Evolutionary conservation across 495 filamentous ascomycete genomes (phyloP).

Genomic region (Evansstolkia leycettana): DNA sequence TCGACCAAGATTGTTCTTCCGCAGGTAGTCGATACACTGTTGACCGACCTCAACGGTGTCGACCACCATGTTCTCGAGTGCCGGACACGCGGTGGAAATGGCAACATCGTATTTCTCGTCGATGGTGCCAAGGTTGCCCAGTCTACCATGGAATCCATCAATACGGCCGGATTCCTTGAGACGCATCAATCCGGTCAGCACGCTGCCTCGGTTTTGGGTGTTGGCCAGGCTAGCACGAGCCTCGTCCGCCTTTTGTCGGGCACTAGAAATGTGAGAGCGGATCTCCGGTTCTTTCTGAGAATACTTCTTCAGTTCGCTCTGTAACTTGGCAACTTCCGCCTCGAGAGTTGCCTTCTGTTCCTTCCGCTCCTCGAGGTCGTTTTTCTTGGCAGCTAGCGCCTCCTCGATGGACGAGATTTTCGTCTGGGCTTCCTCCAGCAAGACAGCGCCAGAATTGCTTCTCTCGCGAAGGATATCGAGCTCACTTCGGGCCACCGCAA

Average conservation of each 20-base stretch:
- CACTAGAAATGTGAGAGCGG: constrained; percentile 68
- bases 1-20: constrained; percentile 95
- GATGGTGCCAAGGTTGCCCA: constrained; percentile 92
- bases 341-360: constrained; percentile 58
- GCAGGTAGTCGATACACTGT: constrained; percentile 92
- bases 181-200: constrained; percentile 81
- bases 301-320: constrained; percentile 59
- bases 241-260: constrained; percentile 89
- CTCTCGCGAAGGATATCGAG: constrained; percentile 82
- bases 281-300: constrained; percentile 66
- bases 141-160: constrained; percentile 88
- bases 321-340: constrained; percentile 58
- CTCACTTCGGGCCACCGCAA: constrained; percentile 90
- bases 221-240: constrained; percentile 78
- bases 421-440: constrained; percentile 69
- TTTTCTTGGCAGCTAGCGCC: constrained; percentile 52
- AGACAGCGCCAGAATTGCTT: constrained; percentile 70
- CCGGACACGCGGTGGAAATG: constrained; percentile 88
- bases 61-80: constrained; percentile 88
- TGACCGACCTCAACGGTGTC: constrained; percentile 91
- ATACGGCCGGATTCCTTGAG: constrained; percentile 93
- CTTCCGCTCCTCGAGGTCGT: constrained; percentile 64
- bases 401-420: constrained; percentile 67
- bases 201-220: constrained; percentile 85
- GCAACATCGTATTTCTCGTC: constrained; percentile 91